Percentiles rank a stretch among this genome's conserved stretches.
Evolutionary conservation across 768 basidiomycete genomes (phyloP).

Genomic region (Imleria badia): DNA sequence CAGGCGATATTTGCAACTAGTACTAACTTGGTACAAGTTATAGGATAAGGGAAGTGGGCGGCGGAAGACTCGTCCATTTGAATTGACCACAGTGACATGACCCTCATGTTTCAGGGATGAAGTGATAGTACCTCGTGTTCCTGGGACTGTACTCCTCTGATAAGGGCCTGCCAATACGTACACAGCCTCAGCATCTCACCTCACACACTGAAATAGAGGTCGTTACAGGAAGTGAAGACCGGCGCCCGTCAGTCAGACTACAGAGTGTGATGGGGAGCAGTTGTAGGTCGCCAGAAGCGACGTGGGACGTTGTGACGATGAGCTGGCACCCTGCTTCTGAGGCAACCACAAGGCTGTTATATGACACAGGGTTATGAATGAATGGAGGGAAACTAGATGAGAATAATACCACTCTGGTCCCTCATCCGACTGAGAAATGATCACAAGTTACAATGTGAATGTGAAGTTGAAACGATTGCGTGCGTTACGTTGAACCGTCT

Average conservation of each 20-base stretch:
- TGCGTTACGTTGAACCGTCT: not conserved
- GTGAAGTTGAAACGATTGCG: not conserved
- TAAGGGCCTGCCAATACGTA: too few relatives aligned
- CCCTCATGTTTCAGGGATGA: constrained; percentile 12
- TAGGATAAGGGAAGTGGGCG: not conserved
- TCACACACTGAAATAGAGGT: not conserved
- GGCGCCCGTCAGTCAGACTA: not conserved
- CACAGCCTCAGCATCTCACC: not conserved
- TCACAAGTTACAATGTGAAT: not conserved
- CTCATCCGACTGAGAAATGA: not conserved
- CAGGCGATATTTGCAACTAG: not conserved
- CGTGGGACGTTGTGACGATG: not conserved
- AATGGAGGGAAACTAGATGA: not conserved
- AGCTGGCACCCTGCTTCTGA: not conserved
- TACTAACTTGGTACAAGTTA: not conserved
- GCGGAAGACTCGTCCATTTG: not conserved
- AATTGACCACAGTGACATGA: not conserved
- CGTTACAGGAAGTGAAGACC: not conserved
- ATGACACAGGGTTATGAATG: not conserved
- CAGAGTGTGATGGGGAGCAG: not conserved
- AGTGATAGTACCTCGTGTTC: not conserved
- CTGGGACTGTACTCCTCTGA: too few relatives aligned
- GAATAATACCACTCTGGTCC: not conserved
- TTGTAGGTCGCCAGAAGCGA: not conserved
- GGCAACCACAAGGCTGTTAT: not conserved